Percentiles rank a stretch among this genome's conserved stretches.
These are phyloP conservation scores for Sarcocystis neurona DNA, from an alignment of 169 alveolate genomes.

Conservation along the genomic window DNA sequence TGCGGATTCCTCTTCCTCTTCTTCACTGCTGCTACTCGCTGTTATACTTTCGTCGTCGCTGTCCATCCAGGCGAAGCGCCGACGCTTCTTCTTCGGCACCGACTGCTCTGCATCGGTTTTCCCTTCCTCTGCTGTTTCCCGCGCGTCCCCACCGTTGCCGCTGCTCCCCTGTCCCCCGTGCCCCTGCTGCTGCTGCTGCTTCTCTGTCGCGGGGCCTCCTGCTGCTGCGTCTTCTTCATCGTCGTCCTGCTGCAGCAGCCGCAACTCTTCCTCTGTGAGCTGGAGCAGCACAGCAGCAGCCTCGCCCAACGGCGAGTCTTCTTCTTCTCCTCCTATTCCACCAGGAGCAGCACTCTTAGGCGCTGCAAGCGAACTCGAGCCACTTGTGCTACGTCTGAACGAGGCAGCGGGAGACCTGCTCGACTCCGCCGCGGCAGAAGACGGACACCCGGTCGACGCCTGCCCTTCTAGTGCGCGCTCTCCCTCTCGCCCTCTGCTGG, in stretches of 20 bases:
- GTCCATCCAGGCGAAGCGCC: conserved; percentile 47
- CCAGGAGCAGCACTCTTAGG: too few species aligned
- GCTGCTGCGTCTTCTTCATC: conserved; percentile 35
- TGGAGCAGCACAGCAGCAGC: conserved; percentile 4
- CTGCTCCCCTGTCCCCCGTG: not conserved
- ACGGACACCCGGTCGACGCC: too few species aligned
- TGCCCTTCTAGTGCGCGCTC: too few species aligned
- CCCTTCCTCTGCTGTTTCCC: not conserved
- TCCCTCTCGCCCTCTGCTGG: too few species aligned
- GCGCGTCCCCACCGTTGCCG: not conserved
- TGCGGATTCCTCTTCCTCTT: not conserved
- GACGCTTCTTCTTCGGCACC: conserved; percentile 22
- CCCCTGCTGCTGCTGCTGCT: conserved; percentile 19
- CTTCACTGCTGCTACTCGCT: conserved; percentile 41
- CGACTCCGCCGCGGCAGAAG: too few species aligned
- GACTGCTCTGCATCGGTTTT: not conserved
- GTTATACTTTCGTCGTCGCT: conserved; percentile 40
- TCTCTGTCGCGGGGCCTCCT: not conserved
- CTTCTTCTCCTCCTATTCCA: not conserved
- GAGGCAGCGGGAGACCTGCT: too few species aligned
- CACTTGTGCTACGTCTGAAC: too few species aligned
- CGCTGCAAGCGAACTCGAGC: too few species aligned
- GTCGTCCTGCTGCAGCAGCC: conserved; percentile 48
- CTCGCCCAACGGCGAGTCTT: not conserved
- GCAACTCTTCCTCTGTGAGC: conserved; percentile 30